Evolutionary conservation across 2,329 filamentous ascomycete genomes (phyloP).

Genomic region (Sarocladiaceae sp.): DNA sequence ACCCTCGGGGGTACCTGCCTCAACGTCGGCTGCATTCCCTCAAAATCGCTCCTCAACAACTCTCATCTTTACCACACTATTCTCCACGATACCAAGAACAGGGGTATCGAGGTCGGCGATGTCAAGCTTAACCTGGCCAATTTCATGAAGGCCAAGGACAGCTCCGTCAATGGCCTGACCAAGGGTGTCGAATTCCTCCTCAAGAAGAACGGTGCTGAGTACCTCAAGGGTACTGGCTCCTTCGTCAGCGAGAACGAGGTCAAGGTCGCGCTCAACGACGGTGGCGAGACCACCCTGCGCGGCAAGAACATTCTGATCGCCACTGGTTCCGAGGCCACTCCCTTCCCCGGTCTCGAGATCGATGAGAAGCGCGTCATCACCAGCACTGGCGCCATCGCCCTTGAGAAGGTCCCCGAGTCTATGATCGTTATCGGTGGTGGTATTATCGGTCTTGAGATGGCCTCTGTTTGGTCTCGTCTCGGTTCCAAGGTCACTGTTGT

Average conservation of each 20-base stretch:
- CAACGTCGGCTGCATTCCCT: slow-evolving; percentile 98
- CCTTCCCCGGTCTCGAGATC: slow-evolving; percentile 91
- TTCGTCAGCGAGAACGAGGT: slow-evolving; percentile 89
- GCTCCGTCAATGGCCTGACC: slow-evolving; percentile 80
- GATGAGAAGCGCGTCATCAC: slow-evolving; percentile 98
- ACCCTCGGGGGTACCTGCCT: slow-evolving; percentile 93
- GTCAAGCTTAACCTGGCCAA: slow-evolving; percentile 92
- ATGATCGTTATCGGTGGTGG: slow-evolving; percentile 97
- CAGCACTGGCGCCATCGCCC: slow-evolving; percentile 88
- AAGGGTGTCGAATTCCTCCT: slow-evolving; percentile 98
- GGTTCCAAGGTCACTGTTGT: slow-evolving; percentile 95
- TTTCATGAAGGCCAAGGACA: slow-evolving; percentile 99
- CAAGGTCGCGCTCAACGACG: slow-evolving; percentile 85
- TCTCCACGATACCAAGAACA: slow-evolving; percentile 92
- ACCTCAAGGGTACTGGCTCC: slow-evolving; percentile 87
- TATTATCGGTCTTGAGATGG: slow-evolving; percentile 99
- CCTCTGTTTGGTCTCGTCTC: slow-evolving; percentile 91
- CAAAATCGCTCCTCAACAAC: slow-evolving; percentile 99
- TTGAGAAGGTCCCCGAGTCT: slow-evolving; percentile 89
- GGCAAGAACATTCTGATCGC: slow-evolving; percentile 99
- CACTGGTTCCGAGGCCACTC: slow-evolving; percentile 90
- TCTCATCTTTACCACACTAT: slow-evolving; percentile 97
- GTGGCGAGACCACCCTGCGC: slow-evolving; percentile 79
- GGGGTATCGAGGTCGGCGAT: slow-evolving; percentile 95
- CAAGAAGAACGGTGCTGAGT: slow-evolving; percentile 99